phyloP scores from a whole-genome alignment of 2,329 filamentous ascomycete genomes.

The Rutstroemia sp. region DNA sequence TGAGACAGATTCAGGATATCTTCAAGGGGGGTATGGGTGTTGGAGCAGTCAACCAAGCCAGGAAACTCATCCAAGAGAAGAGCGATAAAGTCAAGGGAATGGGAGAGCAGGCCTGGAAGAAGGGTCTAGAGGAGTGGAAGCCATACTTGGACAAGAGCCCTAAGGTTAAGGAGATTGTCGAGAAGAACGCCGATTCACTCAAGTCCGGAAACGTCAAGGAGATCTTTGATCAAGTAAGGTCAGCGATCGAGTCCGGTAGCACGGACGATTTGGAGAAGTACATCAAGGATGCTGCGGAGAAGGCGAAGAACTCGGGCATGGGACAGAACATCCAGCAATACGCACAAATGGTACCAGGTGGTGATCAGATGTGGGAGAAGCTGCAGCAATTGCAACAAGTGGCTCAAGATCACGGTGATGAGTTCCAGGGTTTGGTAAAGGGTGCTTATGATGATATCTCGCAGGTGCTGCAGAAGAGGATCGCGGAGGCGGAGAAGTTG shows the following conservation, averaged over 20 bases:
- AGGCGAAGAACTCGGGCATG: slow-evolving; percentile 46
- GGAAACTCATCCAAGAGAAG: slow-evolving; percentile 63
- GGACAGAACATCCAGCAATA: slow-evolving; percentile 42
- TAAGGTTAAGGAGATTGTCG: slow-evolving; percentile 64
- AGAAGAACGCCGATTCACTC: slow-evolving; percentile 60
- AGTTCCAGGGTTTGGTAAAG: slow-evolving; percentile 62
- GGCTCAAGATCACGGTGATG: slow-evolving; percentile 58
- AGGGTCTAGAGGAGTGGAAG: slow-evolving; percentile 63
- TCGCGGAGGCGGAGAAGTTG: slow-evolving; percentile 50
- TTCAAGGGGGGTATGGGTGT: slow-evolving; percentile 52
- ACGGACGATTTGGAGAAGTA: slow-evolving; percentile 52
- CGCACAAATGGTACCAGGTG: slow-evolving; percentile 57
- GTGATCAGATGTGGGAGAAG: slow-evolving; percentile 57
- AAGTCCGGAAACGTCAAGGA: slow-evolving; percentile 60
- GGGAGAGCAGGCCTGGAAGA: slow-evolving; percentile 65
- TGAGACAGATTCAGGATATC: slow-evolving; percentile 57
- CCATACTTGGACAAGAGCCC: slow-evolving; percentile 70
- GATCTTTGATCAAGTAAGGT: slow-evolving; percentile 54
- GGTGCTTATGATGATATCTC: slow-evolving; percentile 61
- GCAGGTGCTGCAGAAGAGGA: slow-evolving; percentile 55
- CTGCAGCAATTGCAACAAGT: slow-evolving; percentile 57
- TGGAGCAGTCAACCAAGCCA: slow-evolving; percentile 46
- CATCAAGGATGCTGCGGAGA: slow-evolving; percentile 49
- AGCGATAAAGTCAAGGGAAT: slow-evolving; percentile 57
- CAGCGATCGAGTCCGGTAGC: slow-evolving; percentile 54